phyloP scores from a whole-genome alignment of 1,284 basidiomycete species.

The Pyrrhoderma noxium region DNA sequence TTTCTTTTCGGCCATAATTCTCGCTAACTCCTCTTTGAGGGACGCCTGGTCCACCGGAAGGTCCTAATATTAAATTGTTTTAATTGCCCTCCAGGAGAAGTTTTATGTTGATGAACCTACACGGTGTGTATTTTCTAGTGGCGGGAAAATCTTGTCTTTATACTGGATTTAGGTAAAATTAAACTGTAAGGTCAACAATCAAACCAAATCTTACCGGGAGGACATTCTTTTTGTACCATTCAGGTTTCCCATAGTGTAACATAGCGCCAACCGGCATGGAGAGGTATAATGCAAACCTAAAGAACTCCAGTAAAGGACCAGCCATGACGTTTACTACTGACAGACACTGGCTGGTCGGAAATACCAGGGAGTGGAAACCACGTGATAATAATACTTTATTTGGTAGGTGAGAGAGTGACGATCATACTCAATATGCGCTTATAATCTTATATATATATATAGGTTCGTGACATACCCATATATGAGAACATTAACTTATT shows the following conservation, averaged over 20 bases:
- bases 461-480: no score
- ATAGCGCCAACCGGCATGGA: slow-evolving; percentile 82
- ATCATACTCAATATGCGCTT: no score
- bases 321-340: slow-evolving; percentile 41
- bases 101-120: slow-evolving; percentile 27
- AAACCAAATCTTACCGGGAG: slow-evolving; percentile 55
- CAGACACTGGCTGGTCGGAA: neutral
- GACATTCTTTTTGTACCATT: slow-evolving; percentile 80
- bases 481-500: no score
- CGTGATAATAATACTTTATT: no score
- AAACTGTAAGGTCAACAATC: neutral
- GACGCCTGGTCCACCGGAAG: slow-evolving; percentile 58
- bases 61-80: slow-evolving; percentile 30
- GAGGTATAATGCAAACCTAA: slow-evolving; percentile 85
- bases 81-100: slow-evolving; percentile 11
- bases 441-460: no score
- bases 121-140: slow-evolving; percentile 46
- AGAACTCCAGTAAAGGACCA: slow-evolving; percentile 78
- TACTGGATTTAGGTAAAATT: slow-evolving; percentile 39
- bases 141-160: slow-evolving; percentile 62
- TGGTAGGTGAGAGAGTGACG: no score
- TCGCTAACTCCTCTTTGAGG: slow-evolving; percentile 59
- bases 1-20: slow-evolving; percentile 57
- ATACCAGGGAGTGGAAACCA: neutral
- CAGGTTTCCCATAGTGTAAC: slow-evolving; percentile 83